These are phyloP conservation scores for Rhodotorula taiwanensis DNA, from an alignment of 768 basidiomycete species.

Conservation along the genomic window DNA sequence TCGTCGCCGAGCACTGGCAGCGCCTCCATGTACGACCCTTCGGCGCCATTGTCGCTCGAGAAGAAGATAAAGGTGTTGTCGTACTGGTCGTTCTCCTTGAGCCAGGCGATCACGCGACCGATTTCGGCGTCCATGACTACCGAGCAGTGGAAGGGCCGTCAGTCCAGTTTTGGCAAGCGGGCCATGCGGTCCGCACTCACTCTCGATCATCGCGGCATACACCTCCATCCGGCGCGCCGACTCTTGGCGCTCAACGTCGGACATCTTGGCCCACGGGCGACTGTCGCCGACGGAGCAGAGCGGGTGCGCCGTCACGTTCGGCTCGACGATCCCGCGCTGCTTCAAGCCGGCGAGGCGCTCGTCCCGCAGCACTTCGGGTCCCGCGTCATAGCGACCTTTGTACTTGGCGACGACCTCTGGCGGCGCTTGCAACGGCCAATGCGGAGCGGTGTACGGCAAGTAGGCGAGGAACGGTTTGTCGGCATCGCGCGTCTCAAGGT, in stretches of 20 bases:
- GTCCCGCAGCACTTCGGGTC: not conserved
- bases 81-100: not conserved
- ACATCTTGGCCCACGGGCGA: not conserved
- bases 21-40: not conserved
- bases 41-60: not conserved
- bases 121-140: not conserved
- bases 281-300: not conserved
- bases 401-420: not conserved
- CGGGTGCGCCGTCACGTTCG: not conserved
- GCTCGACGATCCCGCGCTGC: not conserved
- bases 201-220: not conserved
- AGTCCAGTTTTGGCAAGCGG: too few species aligned
- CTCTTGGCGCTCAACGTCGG: not conserved
- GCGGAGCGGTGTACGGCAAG: not conserved
- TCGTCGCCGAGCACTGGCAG: not conserved
- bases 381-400: not conserved
- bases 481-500: not conserved
- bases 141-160: too few species aligned
- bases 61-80: not conserved
- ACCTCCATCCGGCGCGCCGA: not conserved
- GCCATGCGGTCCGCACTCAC: too few species aligned
- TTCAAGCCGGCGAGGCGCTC: not conserved
- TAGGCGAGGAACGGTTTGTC: not conserved
- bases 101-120: not conserved
- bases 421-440: not conserved